Base-by-base conservation (phyloP, 202 grass and related monocot genomes). In the Dendrocalamus latiflorus region DNA sequence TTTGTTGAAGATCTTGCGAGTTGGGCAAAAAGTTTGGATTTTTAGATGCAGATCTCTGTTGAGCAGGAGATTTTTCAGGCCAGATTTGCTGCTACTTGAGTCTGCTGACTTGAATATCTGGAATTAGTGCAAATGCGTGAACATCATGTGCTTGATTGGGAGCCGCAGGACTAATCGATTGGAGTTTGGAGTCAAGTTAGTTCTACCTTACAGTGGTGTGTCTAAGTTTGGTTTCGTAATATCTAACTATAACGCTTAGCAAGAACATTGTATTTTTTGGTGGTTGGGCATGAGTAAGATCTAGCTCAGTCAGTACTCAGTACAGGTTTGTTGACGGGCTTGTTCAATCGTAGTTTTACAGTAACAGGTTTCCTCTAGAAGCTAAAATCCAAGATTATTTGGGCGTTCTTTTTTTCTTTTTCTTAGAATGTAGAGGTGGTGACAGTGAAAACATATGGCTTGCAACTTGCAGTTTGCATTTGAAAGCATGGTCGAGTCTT, bases 21-120 rank as follows among this genome's bases (percentile, higher is more conserved):
- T 36, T 47, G 5, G 50, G 65, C 9, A 8, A 4, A 68, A 53
- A 28, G 13, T 2, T 28, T 2, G 20, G 64, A 25, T 30, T 9
- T 54, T 45, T 45, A 59, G 51, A 70, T 81, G 65, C 38, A 49
- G 25, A 73, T 82, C 55, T 73, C 30, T 82, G 20, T 13, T 47
- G 26, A 54, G 6, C n/a, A 33, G 55, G 16, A 42, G 13, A 24
- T 3, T n/a, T 70, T 18, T 36, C 0, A 1, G 9, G 21, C 41
- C 14, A 16, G 12, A 82, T 82, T 60, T 62, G 13, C 26, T 72
- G 1, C n/a, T 81, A n/a, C 17, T 8, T 43, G 39, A 54, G 7
- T 20, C 24, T 61, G 58, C 25, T 34, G 22, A 9, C 17, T 22
- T 47, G 42, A 64, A 78, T 74, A 0, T 55, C 38, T 22, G 28